Evolutionary conservation across 768 basidiomycete species (phyloP), one percentile per base, ranked within the genome.

Genomic region (Pulveroboletus sp.): DNA sequence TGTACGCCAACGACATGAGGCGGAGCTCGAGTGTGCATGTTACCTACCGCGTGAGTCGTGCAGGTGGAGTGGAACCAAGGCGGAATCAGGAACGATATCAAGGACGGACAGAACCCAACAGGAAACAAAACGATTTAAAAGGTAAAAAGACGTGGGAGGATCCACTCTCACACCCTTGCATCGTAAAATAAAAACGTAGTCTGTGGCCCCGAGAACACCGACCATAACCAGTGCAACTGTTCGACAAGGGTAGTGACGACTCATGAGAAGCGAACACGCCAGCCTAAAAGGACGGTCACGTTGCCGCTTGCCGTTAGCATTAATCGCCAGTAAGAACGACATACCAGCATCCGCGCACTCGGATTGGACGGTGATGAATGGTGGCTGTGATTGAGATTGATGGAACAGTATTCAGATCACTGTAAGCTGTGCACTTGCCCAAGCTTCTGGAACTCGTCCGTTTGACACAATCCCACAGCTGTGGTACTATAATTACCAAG

Each of bases 1-100:
- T 57, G 58, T 18, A 52, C 44, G 5, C 62, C 69, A 9, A 68
- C 51, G 28, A 50, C 37, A 47, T 57, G 69, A 4, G 15, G n/a
- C 1, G 56, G 31, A 9, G 44, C 17, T 8, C 17, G 41, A 13
- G 49, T 14, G 24, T 43, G 17, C 8, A 31, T 30, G 13, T 40
- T 50, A n/a, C 21, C 26, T 8, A 53, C 8, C 15, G 44, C 24
- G 10, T n/a, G 45, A 17, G 41, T 8, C 55, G 52, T 57, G 27
- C 17, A 4, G 27, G 14, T 17, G 8, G n/a, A 18, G 32, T 36
- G 31, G 24, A 24, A 35, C 18, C 15, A 31, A 31, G 24, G 17
- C 5, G 1, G 14, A 17, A 38, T 27, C 18, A 17, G 7, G n/a
- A 37, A 9, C 8, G 41, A 15, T 31, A 27, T 4, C 9, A 1